Conservation (phyloP, 768 basidiomycete species). For the Saitozyma sp. region DNA sequence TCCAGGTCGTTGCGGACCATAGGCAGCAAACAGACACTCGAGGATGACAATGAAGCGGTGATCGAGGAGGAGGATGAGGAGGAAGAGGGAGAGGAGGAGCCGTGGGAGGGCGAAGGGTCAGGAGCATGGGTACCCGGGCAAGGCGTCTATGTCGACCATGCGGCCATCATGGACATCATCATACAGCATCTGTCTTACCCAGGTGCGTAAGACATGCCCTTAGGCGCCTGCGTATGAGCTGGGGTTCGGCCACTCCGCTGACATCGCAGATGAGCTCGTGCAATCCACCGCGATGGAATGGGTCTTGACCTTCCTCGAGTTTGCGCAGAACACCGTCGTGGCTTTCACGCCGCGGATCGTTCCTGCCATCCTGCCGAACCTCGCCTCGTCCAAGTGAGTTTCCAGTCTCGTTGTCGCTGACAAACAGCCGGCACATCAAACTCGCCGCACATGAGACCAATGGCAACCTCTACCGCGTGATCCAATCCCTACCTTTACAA, state of each 20-base stretch:
- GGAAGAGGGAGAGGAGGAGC: constrained; percentile 44
- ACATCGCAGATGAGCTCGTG: constrained; percentile 78
- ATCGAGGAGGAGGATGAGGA: constrained; percentile 22
- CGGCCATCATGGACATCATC: constrained; percentile 88
- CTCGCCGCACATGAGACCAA: constrained; percentile 83
- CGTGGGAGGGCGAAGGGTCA: constrained; percentile 51
- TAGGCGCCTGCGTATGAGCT: not conserved
- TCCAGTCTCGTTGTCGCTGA: not conserved
- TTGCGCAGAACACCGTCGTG: constrained; percentile 87
- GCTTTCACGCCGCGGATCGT: constrained; percentile 92
- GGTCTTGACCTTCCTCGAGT: constrained; percentile 84
- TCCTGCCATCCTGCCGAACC: constrained; percentile 86
- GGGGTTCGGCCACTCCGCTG: not conserved
- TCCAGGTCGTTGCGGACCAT: constrained; percentile 47
- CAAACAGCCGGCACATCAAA: constrained; percentile 69
- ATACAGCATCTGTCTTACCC: constrained; percentile 75
- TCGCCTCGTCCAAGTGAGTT: constrained; percentile 59
- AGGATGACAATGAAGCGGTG: constrained; percentile 11
- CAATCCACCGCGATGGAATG: constrained; percentile 91
- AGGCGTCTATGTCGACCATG: constrained; percentile 86
- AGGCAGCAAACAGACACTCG: constrained; percentile 47
- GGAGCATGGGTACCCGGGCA: constrained; percentile 86
- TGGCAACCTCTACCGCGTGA: constrained; percentile 76
- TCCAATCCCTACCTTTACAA: constrained; percentile 77
- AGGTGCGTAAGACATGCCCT: constrained; percentile 60